Evolutionary conservation across 768 basidiomycete species (phyloP).

Genomic region (Lyophyllum atratum): DNA sequence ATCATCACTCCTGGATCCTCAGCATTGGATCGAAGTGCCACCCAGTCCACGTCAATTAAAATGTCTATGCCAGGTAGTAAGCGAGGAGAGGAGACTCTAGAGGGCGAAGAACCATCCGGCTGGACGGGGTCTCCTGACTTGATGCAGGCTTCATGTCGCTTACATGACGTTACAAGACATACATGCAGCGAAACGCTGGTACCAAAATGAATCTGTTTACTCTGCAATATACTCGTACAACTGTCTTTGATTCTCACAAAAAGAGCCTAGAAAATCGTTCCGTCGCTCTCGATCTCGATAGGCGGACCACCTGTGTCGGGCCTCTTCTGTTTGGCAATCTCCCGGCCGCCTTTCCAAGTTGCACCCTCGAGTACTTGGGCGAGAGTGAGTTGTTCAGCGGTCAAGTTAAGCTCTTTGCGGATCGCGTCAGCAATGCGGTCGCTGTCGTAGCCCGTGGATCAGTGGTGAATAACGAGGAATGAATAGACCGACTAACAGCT

Average conservation of each 20-base stretch:
- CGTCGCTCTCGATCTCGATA: conserved; percentile 84
- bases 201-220: not conserved
- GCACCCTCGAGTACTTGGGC: conserved; percentile 93
- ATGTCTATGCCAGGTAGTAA: too few species aligned
- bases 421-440: conserved; percentile 80
- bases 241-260: not conserved
- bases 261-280: conserved; percentile 67
- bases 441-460: conserved; percentile 37
- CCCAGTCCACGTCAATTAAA: too few species aligned
- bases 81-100: too few species aligned
- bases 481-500: conserved; percentile 58
- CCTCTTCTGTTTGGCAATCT: conserved; percentile 81
- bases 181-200: too few species aligned
- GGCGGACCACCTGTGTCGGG: conserved; percentile 80
- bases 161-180: too few species aligned
- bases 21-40: too few species aligned
- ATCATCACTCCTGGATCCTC: too few species aligned
- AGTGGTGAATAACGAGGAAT: not conserved
- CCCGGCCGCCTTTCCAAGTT: conserved; percentile 96
- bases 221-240: not conserved
- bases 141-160: too few species aligned
- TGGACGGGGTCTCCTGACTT: too few species aligned
- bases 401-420: conserved; percentile 55
- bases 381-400: conserved; percentile 58
- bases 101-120: too few species aligned